These are phyloP conservation scores for Jamesozyma piceae DNA, from an alignment of 805 yeast genomes.

Conservation along the genomic window DNA sequence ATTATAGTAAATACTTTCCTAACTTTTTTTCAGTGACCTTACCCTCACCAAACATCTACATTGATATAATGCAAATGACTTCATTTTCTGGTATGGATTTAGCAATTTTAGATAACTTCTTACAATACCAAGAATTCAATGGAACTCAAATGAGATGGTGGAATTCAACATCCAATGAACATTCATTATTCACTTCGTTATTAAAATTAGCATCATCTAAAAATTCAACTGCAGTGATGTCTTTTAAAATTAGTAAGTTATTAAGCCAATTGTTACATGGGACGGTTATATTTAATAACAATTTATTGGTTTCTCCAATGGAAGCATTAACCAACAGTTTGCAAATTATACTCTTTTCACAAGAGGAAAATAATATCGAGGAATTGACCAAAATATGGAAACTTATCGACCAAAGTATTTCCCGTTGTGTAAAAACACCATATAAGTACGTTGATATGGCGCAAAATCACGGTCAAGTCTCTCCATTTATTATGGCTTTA, in stretches of 20 bases:
- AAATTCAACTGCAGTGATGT: conserved; percentile 23
- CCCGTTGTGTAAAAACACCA: conserved; percentile 65
- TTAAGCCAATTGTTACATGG: conserved; percentile 41
- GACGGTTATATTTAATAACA: conserved; percentile 45
- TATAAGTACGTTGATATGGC: conserved; percentile 72
- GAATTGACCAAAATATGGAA: conserved; percentile 41
- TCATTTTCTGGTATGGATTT: conserved; percentile 45
- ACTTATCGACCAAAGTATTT: conserved; percentile 64
- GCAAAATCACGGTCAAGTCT: conserved; percentile 29
- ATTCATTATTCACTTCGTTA: conserved; percentile 61
- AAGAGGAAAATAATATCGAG: conserved; percentile 4
- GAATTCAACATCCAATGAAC: conserved; percentile 41
- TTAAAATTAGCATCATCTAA: conserved; percentile 41
- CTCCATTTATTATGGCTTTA: conserved; percentile 50
- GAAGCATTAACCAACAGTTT: conserved; percentile 46
- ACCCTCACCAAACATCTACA: conserved; percentile 30
- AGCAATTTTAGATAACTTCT: conserved; percentile 46
- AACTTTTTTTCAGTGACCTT: conserved; percentile 25
- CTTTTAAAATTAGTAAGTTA: conserved; percentile 40
- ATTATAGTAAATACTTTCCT: conserved; percentile 34
- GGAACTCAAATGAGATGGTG: conserved; percentile 68
- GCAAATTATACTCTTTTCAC: conserved; percentile 12
- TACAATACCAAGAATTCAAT: conserved; percentile 51
- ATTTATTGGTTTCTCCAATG: conserved; percentile 45
- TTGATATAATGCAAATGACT: conserved; percentile 28